phyloP scores from a whole-genome alignment of 2,329 filamentous ascomycete species.

The Aspergillus tamarii region DNA sequence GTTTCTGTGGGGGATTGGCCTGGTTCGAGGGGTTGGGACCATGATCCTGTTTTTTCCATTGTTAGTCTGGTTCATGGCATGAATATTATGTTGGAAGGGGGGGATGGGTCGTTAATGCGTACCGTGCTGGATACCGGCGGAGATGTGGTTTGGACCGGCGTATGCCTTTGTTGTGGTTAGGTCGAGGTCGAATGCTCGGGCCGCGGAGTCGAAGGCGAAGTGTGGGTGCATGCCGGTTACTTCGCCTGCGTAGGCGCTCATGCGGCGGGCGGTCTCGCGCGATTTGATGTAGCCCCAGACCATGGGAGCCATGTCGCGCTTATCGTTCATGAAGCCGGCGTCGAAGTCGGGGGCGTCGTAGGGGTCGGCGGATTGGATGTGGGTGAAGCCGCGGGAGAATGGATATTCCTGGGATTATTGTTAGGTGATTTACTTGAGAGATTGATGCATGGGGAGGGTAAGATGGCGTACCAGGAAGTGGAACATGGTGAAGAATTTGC shows the following conservation, averaged over 20 bases:
- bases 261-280: constrained; percentile 75
- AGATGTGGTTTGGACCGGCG: constrained; percentile 71
- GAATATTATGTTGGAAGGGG: background rate
- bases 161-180: constrained; percentile 75
- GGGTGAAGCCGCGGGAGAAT: constrained; percentile 72
- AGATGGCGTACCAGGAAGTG: constrained; percentile 63
- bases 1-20: constrained; percentile 55
- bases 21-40: constrained; percentile 64
- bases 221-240: constrained; percentile 69
- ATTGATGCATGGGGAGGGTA: background rate
- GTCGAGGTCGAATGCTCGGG: constrained; percentile 72
- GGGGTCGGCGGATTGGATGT: constrained; percentile 71
- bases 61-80: background rate
- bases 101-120: constrained; percentile 23
- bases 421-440: background rate
- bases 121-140: constrained; percentile 73
- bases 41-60: constrained; percentile 48
- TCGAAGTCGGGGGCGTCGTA: constrained; percentile 79
- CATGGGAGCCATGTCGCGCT: constrained; percentile 81
- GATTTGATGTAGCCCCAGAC: constrained; percentile 85
- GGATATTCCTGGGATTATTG: constrained; percentile 60
- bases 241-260: constrained; percentile 78
- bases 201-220: constrained; percentile 71
- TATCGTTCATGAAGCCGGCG: constrained; percentile 82
- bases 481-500: constrained; percentile 84